Evolutionary conservation across 371 early-diverging fungal genomes (phyloP).

Genomic region (Chytridium lagenaria): DNA sequence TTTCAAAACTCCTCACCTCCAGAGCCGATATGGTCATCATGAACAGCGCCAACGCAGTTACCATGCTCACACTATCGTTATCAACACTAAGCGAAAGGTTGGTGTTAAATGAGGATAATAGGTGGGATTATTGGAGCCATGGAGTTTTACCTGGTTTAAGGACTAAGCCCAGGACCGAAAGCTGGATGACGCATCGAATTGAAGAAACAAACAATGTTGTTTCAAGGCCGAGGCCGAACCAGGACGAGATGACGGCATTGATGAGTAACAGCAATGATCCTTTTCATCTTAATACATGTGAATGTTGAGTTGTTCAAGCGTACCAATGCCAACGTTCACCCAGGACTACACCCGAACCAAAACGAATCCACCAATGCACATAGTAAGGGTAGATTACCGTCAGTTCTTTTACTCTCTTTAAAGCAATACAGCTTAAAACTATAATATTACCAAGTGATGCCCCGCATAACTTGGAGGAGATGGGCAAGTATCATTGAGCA

Average conservation of each 20-base stretch:
- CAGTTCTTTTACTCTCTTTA: not conserved
- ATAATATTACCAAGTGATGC: not conserved
- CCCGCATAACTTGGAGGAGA: not conserved
- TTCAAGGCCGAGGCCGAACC: constrained; percentile 40
- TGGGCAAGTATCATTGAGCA: too few species aligned
- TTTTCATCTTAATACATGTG: constrained; percentile 31
- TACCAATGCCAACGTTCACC: not conserved
- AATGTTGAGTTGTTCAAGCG: not conserved
- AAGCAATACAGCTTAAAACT: too few species aligned
- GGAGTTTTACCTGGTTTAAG: constrained; percentile 43
- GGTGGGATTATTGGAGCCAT: too few species aligned
- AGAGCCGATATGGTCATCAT: constrained; percentile 37
- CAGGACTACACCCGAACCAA: too few species aligned
- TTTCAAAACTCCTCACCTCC: constrained; percentile 21
- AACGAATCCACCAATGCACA: too few species aligned
- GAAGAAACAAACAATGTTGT: constrained; percentile 33
- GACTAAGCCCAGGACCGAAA: constrained; percentile 54
- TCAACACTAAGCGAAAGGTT: constrained; percentile 21
- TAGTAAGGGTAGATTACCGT: too few species aligned
- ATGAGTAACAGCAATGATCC: constrained; percentile 38
- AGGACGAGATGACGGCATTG: constrained; percentile 33
- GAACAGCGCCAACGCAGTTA: constrained; percentile 14
- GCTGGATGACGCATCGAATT: constrained; percentile 41
- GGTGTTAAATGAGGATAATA: too few species aligned
- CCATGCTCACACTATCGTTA: constrained; percentile 34